Evolutionary conservation across 345 rosid genomes (phyloP).

Genomic region (Rhodamnia rubescens): DNA sequence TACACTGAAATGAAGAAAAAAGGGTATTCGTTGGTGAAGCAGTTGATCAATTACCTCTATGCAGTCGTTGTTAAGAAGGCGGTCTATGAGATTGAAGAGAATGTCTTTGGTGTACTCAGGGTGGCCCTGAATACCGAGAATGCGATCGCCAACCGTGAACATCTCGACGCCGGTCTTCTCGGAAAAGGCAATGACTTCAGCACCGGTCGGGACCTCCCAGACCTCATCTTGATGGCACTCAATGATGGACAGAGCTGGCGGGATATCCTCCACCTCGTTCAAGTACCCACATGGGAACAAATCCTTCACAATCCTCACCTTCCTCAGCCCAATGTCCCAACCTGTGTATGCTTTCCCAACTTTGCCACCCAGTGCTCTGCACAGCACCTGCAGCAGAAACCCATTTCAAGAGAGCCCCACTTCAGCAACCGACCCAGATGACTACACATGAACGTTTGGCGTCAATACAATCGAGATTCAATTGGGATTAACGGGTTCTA

Average conservation of each 20-base stretch:
- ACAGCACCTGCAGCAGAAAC: conserved; percentile 41
- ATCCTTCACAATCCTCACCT: conserved; percentile 48
- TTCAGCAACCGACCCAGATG: neutral
- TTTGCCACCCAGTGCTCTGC: conserved; percentile 76
- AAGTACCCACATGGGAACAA: conserved; percentile 14
- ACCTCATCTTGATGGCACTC: conserved; percentile 88
- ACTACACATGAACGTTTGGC: neutral
- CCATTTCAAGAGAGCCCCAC: neutral
- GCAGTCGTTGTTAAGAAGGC: conserved; percentile 41
- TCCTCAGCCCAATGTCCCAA: conserved; percentile 64
- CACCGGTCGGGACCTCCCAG: conserved; percentile 58
- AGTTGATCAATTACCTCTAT: conserved; percentile 29
- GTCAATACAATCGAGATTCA: neutral
- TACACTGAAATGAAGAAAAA: neutral
- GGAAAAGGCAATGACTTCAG: conserved; percentile 66
- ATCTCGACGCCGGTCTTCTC: conserved; percentile 73
- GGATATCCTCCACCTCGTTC: conserved; percentile 20
- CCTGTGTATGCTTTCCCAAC: conserved; percentile 64
- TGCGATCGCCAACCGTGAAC: conserved; percentile 43
- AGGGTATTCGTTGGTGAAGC: neutral
- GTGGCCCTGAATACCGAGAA: conserved; percentile 89
- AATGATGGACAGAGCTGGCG: conserved; percentile 39
- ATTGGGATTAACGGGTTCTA: neutral
- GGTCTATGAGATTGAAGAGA: conserved; percentile 56
- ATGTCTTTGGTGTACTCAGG: conserved; percentile 88